These are phyloP conservation scores for Begonia loranthoides DNA, from an alignment of 306 rosid genomes.

Conservation along the genomic window DNA sequence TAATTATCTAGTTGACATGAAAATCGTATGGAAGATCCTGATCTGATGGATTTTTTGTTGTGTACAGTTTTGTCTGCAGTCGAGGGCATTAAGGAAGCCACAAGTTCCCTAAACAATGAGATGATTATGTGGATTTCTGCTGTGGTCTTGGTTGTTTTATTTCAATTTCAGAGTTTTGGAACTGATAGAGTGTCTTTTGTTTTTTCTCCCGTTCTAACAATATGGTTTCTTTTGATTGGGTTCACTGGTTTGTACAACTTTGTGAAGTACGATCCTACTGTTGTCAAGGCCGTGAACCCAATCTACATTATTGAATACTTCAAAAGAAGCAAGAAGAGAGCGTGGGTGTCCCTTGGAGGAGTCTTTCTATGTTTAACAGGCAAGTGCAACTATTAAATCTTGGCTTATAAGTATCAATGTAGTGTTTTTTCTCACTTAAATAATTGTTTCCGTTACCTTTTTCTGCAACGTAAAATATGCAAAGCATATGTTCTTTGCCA, in stretches of 20 bases:
- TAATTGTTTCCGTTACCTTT: no score
- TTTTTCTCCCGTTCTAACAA: neutral
- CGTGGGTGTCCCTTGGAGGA: slow-evolving; percentile 1
- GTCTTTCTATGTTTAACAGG: neutral
- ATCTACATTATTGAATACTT: neutral
- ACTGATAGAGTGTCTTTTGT: neutral
- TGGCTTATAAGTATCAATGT: neutral
- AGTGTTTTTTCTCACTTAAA: neutral
- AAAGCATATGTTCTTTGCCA: no score
- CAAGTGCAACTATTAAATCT: neutral
- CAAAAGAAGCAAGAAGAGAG: neutral
- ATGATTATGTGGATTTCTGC: slow-evolving; percentile 2
- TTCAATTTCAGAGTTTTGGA: slow-evolving; percentile 1
- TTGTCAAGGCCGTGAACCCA: neutral
- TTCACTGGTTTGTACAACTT: neutral
- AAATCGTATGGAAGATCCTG: neutral
- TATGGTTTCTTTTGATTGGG: neutral
- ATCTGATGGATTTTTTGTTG: no score
- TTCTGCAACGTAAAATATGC: no score
- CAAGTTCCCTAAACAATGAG: neutral
- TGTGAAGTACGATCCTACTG: neutral
- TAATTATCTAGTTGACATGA: no score
- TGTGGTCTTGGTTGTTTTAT: neutral
- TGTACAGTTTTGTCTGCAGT: neutral
- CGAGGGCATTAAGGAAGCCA: neutral